These are phyloP conservation scores for Nidula microcarpa DNA, from an alignment of 768 basidiomycete species.

Conservation along the genomic window DNA sequence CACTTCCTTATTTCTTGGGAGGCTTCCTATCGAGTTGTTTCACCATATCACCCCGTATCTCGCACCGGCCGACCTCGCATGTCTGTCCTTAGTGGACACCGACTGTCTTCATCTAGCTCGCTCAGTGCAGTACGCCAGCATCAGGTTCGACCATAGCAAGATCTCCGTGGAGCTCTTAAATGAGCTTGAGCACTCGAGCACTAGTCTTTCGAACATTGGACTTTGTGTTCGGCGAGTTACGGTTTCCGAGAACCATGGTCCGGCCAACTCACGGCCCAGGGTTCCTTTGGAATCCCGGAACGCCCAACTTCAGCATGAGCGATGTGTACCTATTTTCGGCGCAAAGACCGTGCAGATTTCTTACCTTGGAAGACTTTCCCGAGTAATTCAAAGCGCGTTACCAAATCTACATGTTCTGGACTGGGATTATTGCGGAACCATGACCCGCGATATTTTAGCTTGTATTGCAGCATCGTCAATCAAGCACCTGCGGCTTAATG, in stretches of 20 bases:
- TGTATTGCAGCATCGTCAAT: slow-evolving; percentile 12
- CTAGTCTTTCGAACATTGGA: slow-evolving; percentile 4
- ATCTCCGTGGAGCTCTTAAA: slow-evolving; percentile 7
- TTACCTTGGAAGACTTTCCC: slow-evolving; percentile 6
- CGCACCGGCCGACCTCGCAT: slow-evolving; percentile 14
- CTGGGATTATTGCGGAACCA: slow-evolving; percentile 13
- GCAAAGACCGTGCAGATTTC: not conserved
- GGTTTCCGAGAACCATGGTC: slow-evolving; percentile 2
- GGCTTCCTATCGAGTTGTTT: slow-evolving; percentile 23
- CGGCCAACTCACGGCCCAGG: slow-evolving; percentile 1
- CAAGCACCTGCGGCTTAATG: slow-evolving; percentile 17
- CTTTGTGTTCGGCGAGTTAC: slow-evolving; percentile 17
- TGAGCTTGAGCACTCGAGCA: slow-evolving; percentile 2
- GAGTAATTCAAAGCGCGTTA: slow-evolving; percentile 9
- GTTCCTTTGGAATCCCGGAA: not conserved
- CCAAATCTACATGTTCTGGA: slow-evolving; percentile 22
- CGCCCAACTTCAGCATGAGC: not conserved
- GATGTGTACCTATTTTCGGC: not conserved
- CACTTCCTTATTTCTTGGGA: slow-evolving; percentile 20
- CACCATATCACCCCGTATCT: slow-evolving; percentile 18
- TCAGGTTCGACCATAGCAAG: slow-evolving; percentile 12
- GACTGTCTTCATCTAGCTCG: slow-evolving; percentile 20
- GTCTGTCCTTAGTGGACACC: slow-evolving; percentile 20
- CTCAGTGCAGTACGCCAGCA: slow-evolving; percentile 14
- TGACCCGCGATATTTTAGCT: slow-evolving; percentile 9